Evolutionary conservation across 169 alveolate species (phyloP).

Genomic region (Eimeria tenella): DNA sequence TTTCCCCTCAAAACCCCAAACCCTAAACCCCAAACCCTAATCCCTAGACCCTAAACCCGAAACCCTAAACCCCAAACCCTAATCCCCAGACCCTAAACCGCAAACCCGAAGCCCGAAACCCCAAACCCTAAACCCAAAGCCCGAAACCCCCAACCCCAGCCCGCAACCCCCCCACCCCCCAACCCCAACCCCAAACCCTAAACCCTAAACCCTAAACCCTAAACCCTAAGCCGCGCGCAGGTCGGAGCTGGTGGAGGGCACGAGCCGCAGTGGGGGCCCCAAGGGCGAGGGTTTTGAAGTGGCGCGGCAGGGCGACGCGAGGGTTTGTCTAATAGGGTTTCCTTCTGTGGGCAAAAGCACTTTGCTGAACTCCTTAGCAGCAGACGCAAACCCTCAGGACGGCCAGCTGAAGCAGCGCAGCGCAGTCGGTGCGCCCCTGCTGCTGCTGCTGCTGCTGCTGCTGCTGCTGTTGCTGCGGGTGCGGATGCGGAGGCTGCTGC

Average conservation of each 20-base stretch:
- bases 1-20: too few relatives aligned
- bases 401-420: background rate
- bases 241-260: slow-evolving; percentile 91
- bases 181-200: background rate
- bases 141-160: too few relatives aligned
- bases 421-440: slow-evolving; percentile 15
- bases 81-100: too few relatives aligned
- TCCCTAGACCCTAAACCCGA: too few relatives aligned
- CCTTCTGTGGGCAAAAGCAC: slow-evolving; percentile 99
- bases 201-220: slow-evolving; percentile 3
- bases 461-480: too few relatives aligned
- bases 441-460: too few relatives aligned
- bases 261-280: slow-evolving; percentile 90
- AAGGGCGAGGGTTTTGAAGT: slow-evolving; percentile 96
- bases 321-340: slow-evolving; percentile 99
- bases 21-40: too few relatives aligned
- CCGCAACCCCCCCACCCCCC: too few relatives aligned
- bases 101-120: too few relatives aligned
- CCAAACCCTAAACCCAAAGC: too few relatives aligned
- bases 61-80: too few relatives aligned
- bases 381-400: background rate
- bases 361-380: slow-evolving; percentile 96
- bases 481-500: too few relatives aligned
- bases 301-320: slow-evolving; percentile 98
- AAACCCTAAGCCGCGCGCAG: slow-evolving; percentile 62